Base-by-base conservation (phyloP, 768 basidiomycete species). In the Mycena filopes region DNA sequence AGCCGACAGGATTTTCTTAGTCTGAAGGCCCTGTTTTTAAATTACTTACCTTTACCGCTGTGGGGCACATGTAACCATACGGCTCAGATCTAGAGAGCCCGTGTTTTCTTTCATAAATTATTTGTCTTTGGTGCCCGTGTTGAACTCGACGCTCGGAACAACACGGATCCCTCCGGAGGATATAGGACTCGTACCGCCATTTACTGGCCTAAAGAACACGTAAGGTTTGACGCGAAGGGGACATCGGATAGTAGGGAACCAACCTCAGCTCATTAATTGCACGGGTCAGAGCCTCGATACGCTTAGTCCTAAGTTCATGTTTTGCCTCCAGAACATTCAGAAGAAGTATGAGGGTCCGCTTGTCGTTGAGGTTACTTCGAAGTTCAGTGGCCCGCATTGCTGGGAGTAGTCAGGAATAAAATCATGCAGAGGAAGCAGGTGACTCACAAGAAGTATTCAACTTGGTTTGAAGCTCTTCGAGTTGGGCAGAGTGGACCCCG, bases 241-340 rank as follows among this genome's bases (percentile, higher is more conserved):
- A n/a, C n/a, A 36, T 11, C 36, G 36, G 36, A 36, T 15, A 15
- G 2, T 10, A 36, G 15, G 36, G 36, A 6, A 64, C 63, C 4
- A 18, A 58, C 56, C 36, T 64, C 25, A 49, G 20, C 13, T 42
- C 29, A 9, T 36, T 29, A 6, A 57, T 59, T 13, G 8, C 16
- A 16, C 13, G 38, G 11, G 51, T 64, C 47, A 68, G 40, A 26
- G 26, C 46, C 48, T 59, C 51, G 3, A 68, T 49, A 8, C 66
- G 47, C 16, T 55, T 42, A 20, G 25, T 55, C 16, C 42, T 46
- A n/a, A 63, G 33, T 1, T 18, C 18, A 11, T 68, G 56, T 41
- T 68, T 68, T 15, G 51, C 38, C 8, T 68, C 57, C 9, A 68
- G 42, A n/a, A 56, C 46, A 6, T 55, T 25, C 10, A 68, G 53